Evolutionary conservation across 2,329 filamentous ascomycete genomes (phyloP), one percentile per base, ranked within the genome.

Genomic region (Colletotrichum sp.): DNA sequence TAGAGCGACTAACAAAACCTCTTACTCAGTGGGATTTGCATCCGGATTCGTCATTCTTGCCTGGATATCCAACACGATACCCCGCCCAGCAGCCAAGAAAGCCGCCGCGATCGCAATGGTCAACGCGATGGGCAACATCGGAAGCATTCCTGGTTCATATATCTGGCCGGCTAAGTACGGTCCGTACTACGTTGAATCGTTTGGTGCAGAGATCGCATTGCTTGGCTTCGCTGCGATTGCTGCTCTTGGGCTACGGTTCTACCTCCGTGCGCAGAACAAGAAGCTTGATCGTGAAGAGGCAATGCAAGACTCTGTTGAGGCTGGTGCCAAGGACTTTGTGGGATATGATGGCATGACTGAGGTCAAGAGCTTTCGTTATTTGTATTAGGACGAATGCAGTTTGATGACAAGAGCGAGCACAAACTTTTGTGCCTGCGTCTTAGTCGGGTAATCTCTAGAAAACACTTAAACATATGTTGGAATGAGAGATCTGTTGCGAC

Each of bases 401-500:
- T 18, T 39, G 8, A 5, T 16, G 2, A 15, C 8, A 39, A 39
- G 15, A 39, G 34, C 4, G 15, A 5, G 7, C 7, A 16, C 1
- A 39, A 18, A 39, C 15, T 18, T 18, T 18, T 39, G 34, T 39
- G 2, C 4, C 2, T 39, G 39, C 8, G 5, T 44, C 16, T 44
- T 44, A n/a, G 9, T 44, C 8, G 39, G 16, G 9, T 44, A 44
- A 6, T 44, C 39, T 44, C 39, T n/a, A 44, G 8, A n/a, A 44
- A 5, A 26, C 1, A 44, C 15, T 44, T 6, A 3, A 2, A 5
- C 39, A 10, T 18, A 44, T n/a, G 5, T 44, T 2, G 0, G 16
- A n/a, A 10, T 44, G 1, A 44, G 16, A 44, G 0, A 0, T 16
- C 16, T 44, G 16, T 44, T 18, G 36, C 36, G 16, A 44, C 36